Percentiles rank a stretch among this genome's conserved stretches.
These are phyloP conservation scores for Candida anglica DNA, from an alignment of 805 yeast genomes.

Conservation along the genomic window DNA sequence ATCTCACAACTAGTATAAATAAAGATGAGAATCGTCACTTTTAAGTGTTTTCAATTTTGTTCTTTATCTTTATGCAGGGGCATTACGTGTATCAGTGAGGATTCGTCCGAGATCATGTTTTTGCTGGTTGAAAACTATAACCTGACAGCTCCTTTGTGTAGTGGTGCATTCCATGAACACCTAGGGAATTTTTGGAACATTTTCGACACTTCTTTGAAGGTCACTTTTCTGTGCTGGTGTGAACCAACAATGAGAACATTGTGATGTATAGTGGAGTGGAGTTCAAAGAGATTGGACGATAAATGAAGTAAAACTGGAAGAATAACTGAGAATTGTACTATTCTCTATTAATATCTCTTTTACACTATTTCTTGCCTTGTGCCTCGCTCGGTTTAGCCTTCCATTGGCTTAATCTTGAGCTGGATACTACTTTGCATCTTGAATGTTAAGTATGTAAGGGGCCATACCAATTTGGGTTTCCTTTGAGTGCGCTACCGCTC, in stretches of 20 bases:
- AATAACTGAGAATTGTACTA: no score
- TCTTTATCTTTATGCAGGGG: conserved; percentile 99
- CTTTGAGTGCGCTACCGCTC: conserved; percentile 46
- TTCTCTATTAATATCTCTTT: no score
- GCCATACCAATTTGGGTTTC: conserved; percentile 38
- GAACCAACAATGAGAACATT: conserved; percentile 23
- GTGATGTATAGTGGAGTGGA: conserved; percentile 2
- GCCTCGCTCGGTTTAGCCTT: conserved; percentile 44
- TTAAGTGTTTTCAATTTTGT: no score
- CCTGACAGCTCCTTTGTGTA: conserved; percentile 77
- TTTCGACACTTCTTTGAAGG: conserved; percentile 32
- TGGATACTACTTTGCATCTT: conserved; percentile 25
- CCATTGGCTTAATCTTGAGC: conserved; percentile 39
- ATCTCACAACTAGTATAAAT: conserved; percentile 1
- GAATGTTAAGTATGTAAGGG: conserved; percentile 21
- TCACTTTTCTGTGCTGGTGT: conserved; percentile 13
- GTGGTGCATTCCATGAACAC: conserved; percentile 44
- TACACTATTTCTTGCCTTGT: conserved; percentile 27
- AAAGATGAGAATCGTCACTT: no score
- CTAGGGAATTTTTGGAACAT: conserved; percentile 75
- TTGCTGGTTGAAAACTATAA: conserved; percentile 99
- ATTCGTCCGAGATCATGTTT: conserved; percentile 99
- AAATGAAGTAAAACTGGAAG: neutral
- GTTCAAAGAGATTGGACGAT: neutral
- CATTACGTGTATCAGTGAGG: conserved; percentile 99